Evolutionary conservation across 225 moss, liverwort and hornwort genomes (phyloP), one percentile per base, ranked within the genome.

Genomic region (Sphagnum tenellum): DNA sequence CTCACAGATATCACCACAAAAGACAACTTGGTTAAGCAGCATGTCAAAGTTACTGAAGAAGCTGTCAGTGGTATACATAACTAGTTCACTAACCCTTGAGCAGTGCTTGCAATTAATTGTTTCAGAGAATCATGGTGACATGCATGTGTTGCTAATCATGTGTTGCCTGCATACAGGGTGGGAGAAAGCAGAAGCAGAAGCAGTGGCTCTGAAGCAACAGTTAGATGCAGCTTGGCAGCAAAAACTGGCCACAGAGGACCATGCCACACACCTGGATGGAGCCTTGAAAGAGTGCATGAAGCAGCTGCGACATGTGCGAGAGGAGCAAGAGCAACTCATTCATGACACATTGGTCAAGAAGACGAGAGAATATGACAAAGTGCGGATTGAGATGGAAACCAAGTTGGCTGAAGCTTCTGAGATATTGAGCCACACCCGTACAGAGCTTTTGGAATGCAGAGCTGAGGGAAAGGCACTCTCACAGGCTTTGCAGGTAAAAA

Each of bases 121-220:
- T 29, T 29, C 29, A 29, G 29, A 29, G 29, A 29, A 29, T 29
- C 29, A 29, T 29, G 29, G 29, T 29, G 29, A 64, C 8, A 64
- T 64, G 29, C 29, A 29, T 29, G 29, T 29, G 29, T 29, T 29
- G 29, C 29, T 29, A 29, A 29, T 29, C 29, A 29, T 29, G 29
- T 29, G 29, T 29, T 29, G 29, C 29, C 29, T 29, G 29, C 29
- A 29, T 29, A 68, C 78, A 81, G 94, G 95, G 59, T 96, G 95
- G 95, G 95, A 96, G 82, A 96, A 88, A 65, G 95, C 95, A 4
- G 92, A 96, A 69, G 79, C 65, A 3, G 95, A 92, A 72, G 85
- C 95, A 3, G 73, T 71, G 29, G 79, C 81, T 46, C 63, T 85
- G 64, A 96, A 92, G 75, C 65, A 76, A 9, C 87, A 96, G 69